Conservation (phyloP, 2,329 filamentous ascomycete species). For the Metarhizium guizhouense region DNA sequence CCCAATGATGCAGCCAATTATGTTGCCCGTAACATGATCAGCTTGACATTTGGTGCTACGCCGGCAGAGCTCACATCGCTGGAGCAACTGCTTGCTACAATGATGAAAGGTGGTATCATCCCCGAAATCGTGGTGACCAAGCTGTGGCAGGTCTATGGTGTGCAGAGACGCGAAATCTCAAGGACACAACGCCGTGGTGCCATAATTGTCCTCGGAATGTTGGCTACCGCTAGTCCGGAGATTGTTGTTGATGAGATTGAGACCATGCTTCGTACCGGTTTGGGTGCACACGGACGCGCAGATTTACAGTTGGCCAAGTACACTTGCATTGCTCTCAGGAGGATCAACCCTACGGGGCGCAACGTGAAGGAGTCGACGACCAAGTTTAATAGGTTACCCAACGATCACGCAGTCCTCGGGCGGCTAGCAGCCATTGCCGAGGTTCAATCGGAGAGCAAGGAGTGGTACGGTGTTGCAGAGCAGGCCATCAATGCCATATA, state of each 20-base stretch:
- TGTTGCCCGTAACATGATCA: conserved; percentile 97
- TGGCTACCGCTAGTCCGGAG: conserved; percentile 83
- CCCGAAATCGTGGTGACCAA: conserved; percentile 81
- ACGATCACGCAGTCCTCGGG: conserved; percentile 80
- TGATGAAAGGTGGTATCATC: conserved; percentile 91
- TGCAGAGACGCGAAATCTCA: conserved; percentile 89
- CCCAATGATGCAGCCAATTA: conserved; percentile 90
- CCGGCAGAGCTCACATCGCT: conserved; percentile 91
- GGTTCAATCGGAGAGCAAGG: conserved; percentile 79
- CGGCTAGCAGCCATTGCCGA: conserved; percentile 80
- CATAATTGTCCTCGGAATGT: conserved; percentile 95
- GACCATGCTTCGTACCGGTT: conserved; percentile 81
- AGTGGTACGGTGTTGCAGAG: conserved; percentile 94
- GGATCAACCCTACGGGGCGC: conserved; percentile 80
- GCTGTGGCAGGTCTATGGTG: conserved; percentile 94
- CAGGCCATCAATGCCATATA: conserved; percentile 96
- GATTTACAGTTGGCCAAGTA: conserved; percentile 90
- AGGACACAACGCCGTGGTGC: conserved; percentile 81
- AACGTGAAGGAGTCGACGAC: conserved; percentile 63
- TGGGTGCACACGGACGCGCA: conserved; percentile 68
- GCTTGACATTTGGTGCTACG: conserved; percentile 89
- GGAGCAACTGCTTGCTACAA: conserved; percentile 88
- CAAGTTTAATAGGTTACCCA: conserved; percentile 71
- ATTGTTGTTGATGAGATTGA: conserved; percentile 95
- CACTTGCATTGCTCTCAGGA: conserved; percentile 84